These are phyloP conservation scores for Nepenthes alata DNA, from an alignment of 179 eudicot species.

Conservation along the genomic window DNA sequence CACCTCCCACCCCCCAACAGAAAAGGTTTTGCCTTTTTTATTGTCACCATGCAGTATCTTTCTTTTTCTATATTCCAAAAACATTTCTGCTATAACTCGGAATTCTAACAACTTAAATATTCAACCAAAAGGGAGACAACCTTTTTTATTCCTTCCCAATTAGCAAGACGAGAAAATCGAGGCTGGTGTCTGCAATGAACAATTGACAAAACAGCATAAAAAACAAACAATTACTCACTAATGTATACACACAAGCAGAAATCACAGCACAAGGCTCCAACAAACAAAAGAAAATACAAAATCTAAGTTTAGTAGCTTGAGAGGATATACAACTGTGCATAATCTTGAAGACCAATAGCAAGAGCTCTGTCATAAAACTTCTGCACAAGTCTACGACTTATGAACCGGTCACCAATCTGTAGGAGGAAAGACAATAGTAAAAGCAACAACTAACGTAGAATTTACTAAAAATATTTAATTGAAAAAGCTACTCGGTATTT, in stretches of 20 bases:
- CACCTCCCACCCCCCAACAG: no score
- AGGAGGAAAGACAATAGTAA: slow-evolving; percentile 5
- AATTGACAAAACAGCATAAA: slow-evolving; percentile 7
- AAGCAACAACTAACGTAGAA: neutral
- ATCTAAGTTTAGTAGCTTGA: slow-evolving; percentile 14
- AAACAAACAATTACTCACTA: neutral
- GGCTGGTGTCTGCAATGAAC: slow-evolving; percentile 66
- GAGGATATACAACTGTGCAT: slow-evolving; percentile 75
- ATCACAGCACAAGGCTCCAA: neutral
- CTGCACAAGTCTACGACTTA: slow-evolving; percentile 62
- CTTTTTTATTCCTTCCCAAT: slow-evolving; percentile 91
- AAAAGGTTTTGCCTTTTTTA: no score
- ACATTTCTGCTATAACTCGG: no score
- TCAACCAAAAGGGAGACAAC: slow-evolving; percentile 16
- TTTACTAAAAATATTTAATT: neutral
- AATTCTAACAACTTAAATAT: no score
- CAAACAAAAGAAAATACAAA: slow-evolving; percentile 1
- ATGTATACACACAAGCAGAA: neutral
- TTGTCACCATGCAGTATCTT: no score
- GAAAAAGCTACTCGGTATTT: neutral
- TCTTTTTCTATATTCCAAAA: no score
- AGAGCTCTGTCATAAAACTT: slow-evolving; percentile 86
- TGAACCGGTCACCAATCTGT: slow-evolving; percentile 89
- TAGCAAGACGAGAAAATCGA: slow-evolving; percentile 69
- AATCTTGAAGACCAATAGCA: slow-evolving; percentile 78